Evolutionary conservation across 345 rosid genomes (phyloP), one percentile per base, ranked within the genome.

Genomic region (Limnanthes douglasii): DNA sequence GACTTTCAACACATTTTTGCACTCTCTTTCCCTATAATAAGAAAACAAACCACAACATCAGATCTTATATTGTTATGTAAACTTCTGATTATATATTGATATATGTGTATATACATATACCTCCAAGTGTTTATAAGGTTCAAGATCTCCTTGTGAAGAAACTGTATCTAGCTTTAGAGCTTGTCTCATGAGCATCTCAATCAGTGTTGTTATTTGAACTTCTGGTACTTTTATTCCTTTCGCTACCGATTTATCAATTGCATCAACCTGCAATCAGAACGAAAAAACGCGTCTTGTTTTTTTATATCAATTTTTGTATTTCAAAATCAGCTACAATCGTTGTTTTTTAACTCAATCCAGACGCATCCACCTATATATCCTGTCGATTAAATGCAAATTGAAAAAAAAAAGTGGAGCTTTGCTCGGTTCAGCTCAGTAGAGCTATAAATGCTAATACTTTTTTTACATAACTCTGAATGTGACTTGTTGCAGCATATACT

Each of bases 101-200:
- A 21, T 3, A 21, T 21, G 24, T 21, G 4, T 3, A 21, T 21
- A 21, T 21, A 21, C 11, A 4, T 0, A 11, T 31, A 66, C 78
- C 70, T 57, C 75, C 41, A 62, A 37, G 18, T 1, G 57, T 41
- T 71, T 65, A 19, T 11, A 53, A 8, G 68, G 25, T 50, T 46
- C 42, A 13, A 60, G 65, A 1, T 68, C 58, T 24, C 71, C 76
- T 41, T 71, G 67, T 0, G 69, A 62, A 3, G 54, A 20, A 19
- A 68, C 53, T 47, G 18, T 21, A 11, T 75, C 73, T 1, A 75
- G 54, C 71, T 62, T 71, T 31, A 68, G 19, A 4, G 76, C 79
- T 45, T 65, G 79, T 46, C 71, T 53, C 72, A 75, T 71, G 2
- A 62, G 66, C 71, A 75, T 65, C 64, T 71, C 85, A 0, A 38